Evolutionary conservation across 176 grass and related monocot species (phyloP), one percentile per base, ranked within the genome.

Genomic region (Carex kokanica): DNA sequence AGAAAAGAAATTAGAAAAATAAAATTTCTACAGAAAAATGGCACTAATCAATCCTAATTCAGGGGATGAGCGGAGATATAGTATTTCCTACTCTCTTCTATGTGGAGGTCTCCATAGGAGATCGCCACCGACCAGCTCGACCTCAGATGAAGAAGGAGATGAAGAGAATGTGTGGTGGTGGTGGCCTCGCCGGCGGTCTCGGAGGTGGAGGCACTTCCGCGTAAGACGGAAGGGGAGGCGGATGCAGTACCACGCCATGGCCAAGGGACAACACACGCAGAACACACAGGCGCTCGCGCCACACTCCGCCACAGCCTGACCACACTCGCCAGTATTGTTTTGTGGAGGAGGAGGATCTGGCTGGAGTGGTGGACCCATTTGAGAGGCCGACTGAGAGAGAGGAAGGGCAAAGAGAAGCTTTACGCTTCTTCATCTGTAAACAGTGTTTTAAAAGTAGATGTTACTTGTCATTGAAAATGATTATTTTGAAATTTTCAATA

Each of bases 221-320:
- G 85, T 91, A 84, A 74, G 74, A 60, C 82, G 81, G 79, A 92
- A 36, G 8, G 94, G 91, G 10, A 85, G 84, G 58, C 87, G 83
- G 86, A 84, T 71, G 78, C 87, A 87, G 89, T 89, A 90, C 86
- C 87, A 91, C 67, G 86, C 79, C 78, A 86, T 79, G 49, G 84
- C 82, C 65, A 91, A 78, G 7, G 91, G 91, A 6, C 92, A 84
- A 85, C 91, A 97, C 81, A 87, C 85, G 86, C 94, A 97, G 1
- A 97, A 70, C 66, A 90, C 66, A 85, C 91, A 94, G 84, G 84
- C 86, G 8, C 81, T 74, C 5, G 64, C 80, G 51, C 84, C 91
- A 85, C 94, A 94, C 82, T 97, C 94, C 64, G 79, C 90, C 38
- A 88, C 90, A 34, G 69, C 80, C 40, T 83, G 27, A 17, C 13